These are phyloP conservation scores for Neofusicoccum sp. DNA, from an alignment of 2,329 filamentous ascomycete genomes.

Conservation along the genomic window DNA sequence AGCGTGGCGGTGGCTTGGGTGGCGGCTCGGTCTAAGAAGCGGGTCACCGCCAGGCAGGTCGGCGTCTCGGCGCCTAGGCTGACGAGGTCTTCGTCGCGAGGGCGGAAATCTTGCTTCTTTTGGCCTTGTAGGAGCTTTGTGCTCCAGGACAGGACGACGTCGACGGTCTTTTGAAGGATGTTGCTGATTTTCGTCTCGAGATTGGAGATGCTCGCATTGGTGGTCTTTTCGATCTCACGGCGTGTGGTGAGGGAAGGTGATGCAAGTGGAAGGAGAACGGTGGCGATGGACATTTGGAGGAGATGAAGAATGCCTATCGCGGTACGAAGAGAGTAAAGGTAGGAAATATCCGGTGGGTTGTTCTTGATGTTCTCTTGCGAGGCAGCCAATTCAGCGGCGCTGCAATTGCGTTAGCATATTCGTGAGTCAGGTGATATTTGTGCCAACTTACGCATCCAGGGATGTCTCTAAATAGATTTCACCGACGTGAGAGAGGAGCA, in stretches of 20 bases:
- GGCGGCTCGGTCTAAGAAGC: slow-evolving; percentile 72
- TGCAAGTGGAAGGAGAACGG: slow-evolving; percentile 86
- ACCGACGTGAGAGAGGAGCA: slow-evolving; percentile 85
- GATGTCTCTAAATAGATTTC: slow-evolving; percentile 73
- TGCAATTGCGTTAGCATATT: slow-evolving; percentile 21
- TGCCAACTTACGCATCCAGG: slow-evolving; percentile 56
- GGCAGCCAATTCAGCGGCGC: slow-evolving; percentile 66
- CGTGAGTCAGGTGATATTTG: too few relatives aligned
- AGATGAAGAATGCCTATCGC: slow-evolving; percentile 89
- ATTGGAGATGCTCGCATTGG: slow-evolving; percentile 69
- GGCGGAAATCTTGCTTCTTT: slow-evolving; percentile 87
- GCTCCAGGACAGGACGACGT: slow-evolving; percentile 77
- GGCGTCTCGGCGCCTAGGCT: slow-evolving; percentile 61
- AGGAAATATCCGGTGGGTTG: slow-evolving; percentile 83
- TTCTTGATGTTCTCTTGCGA: slow-evolving; percentile 76
- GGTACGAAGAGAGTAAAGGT: slow-evolving; percentile 75
- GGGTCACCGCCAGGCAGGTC: slow-evolving; percentile 79
- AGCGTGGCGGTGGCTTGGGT: slow-evolving; percentile 67
- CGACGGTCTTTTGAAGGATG: slow-evolving; percentile 69
- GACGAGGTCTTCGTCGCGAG: slow-evolving; percentile 70
- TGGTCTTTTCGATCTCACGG: slow-evolving; percentile 84
- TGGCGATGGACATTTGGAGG: slow-evolving; percentile 89
- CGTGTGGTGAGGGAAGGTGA: slow-evolving; percentile 88
- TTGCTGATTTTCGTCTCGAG: slow-evolving; percentile 83
- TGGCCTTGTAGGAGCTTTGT: slow-evolving; percentile 72